These are phyloP conservation scores for Leishmania amazonensis DNA, from an alignment of 208 protist genomes.

Conservation along the genomic window DNA sequence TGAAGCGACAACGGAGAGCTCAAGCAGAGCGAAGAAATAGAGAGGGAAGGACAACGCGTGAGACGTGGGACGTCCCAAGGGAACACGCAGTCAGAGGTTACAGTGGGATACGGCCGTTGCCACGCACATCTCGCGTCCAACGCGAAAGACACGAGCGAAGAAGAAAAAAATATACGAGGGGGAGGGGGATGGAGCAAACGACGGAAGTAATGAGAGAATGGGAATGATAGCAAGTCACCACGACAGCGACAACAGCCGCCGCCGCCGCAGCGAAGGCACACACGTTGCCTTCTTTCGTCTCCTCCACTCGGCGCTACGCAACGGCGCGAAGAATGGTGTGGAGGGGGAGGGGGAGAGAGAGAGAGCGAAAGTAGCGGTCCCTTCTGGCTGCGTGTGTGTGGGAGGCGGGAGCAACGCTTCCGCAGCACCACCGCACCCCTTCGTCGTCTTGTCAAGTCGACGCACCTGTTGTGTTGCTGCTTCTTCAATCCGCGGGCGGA, in stretches of 20 bases:
- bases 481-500: not conserved
- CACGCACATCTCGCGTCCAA: not conserved
- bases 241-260: not conserved
- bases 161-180: no score
- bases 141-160: no score
- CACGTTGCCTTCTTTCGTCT: not conserved
- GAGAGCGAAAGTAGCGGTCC: not conserved
- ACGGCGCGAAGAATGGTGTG: not conserved
- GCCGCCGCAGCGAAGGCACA: not conserved
- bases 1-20: not conserved
- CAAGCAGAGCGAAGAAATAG: not conserved
- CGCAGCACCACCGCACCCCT: not conserved
- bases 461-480: not conserved
- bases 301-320: not conserved
- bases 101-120: not conserved
- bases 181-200: not conserved
- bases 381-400: not conserved
- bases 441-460: not conserved
- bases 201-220: not conserved
- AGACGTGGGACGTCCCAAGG: not conserved
- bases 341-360: not conserved
- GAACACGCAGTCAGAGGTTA: not conserved
- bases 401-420: not conserved
- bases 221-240: not conserved
- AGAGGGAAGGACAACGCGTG: not conserved